These are phyloP conservation scores for Forsythia suspensa DNA, from an alignment of 257 asterid genomes.

Conservation along the genomic window DNA sequence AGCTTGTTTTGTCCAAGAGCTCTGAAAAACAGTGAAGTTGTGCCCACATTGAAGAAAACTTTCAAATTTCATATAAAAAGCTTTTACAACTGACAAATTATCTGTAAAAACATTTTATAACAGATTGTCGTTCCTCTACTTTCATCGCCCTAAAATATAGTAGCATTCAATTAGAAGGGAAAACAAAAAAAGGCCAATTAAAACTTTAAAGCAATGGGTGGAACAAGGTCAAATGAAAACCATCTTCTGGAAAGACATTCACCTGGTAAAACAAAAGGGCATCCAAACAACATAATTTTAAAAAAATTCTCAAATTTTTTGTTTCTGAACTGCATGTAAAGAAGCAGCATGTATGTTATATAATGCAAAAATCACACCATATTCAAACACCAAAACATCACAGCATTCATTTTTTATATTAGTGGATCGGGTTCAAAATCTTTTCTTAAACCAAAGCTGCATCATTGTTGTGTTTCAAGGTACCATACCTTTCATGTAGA, in stretches of 20 bases:
- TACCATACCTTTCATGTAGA: background rate
- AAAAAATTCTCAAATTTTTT: background rate
- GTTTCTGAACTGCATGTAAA: background rate
- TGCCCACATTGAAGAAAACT: conserved; percentile 20
- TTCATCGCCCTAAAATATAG: background rate
- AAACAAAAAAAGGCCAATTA: background rate
- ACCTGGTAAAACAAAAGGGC: background rate
- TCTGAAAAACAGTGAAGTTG: conserved; percentile 43
- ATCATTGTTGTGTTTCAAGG: background rate
- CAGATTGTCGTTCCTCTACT: background rate
- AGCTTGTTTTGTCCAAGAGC: conserved; percentile 84
- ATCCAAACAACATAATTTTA: background rate
- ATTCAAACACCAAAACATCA: background rate
- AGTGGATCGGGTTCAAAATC: background rate
- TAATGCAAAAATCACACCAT: background rate
- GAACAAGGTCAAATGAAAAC: background rate
- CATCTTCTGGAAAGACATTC: background rate
- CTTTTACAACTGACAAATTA: background rate
- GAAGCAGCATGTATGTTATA: background rate
- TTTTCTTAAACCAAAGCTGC: background rate
- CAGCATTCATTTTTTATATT: background rate
- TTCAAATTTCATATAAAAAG: background rate
- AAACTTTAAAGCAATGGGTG: background rate
- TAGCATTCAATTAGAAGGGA: background rate
- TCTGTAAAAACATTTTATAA: background rate